Conservation (phyloP, 2,329 filamentous ascomycete species). For the Penicillium sp. region DNA sequence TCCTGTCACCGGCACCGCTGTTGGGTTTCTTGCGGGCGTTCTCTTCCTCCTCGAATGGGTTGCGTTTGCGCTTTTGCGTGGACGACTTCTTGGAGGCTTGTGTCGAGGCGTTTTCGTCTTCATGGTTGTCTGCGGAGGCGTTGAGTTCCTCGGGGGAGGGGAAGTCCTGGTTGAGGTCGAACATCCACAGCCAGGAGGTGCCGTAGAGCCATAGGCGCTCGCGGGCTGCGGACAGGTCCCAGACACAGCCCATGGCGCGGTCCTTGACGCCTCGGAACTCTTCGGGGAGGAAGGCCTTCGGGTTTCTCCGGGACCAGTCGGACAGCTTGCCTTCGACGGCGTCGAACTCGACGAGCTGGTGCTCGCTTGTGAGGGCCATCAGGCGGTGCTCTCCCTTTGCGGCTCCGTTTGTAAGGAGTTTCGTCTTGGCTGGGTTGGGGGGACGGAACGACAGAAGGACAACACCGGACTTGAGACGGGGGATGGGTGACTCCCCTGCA, state of each 20-base stretch:
- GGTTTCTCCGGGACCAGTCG: slow-evolving; percentile 78
- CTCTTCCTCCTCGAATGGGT: slow-evolving; percentile 30
- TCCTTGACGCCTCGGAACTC: slow-evolving; percentile 68
- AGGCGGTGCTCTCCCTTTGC: too few relatives aligned
- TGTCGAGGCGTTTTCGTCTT: too few relatives aligned
- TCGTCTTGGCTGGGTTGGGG: too few relatives aligned
- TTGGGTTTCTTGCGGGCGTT: slow-evolving; percentile 40
- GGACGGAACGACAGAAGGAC: too few relatives aligned
- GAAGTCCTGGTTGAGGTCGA: slow-evolving; percentile 70
- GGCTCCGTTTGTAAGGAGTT: too few relatives aligned
- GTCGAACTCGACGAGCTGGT: slow-evolving; percentile 69
- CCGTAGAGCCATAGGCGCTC: slow-evolving; percentile 80
- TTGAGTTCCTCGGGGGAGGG: slow-evolving; percentile 33
- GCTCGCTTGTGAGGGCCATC: slow-evolving; percentile 55
- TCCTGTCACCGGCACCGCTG: slow-evolving; percentile 50
- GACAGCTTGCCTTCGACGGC: slow-evolving; percentile 65
- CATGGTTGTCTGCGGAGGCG: too few relatives aligned
- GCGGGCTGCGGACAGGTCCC: slow-evolving; percentile 56
- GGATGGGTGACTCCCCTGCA: too few relatives aligned
- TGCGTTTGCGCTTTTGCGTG: slow-evolving; percentile 42
- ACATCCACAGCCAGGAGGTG: slow-evolving; percentile 78
- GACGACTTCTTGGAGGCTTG: too few relatives aligned
- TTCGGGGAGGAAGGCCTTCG: slow-evolving; percentile 61
- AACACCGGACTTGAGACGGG: too few relatives aligned
- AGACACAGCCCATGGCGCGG: slow-evolving; percentile 71